Conservation (phyloP, 2,329 filamentous ascomycete genomes). For the Nemania sp. region DNA sequence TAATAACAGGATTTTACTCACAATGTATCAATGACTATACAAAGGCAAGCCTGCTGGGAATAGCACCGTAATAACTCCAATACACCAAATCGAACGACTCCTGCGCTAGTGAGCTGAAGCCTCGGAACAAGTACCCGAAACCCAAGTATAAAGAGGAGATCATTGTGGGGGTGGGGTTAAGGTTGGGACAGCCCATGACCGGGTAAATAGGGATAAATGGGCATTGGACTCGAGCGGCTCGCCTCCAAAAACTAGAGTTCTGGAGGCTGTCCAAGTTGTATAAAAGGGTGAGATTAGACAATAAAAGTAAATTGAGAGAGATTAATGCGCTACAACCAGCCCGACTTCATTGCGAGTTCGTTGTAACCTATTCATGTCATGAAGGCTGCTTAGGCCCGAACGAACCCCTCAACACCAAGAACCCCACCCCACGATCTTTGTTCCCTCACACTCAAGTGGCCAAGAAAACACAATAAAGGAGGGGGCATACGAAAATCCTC, state of each 20-base stretch:
- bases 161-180: conserved; percentile 17
- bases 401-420: conserved; percentile 32
- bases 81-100: not conserved
- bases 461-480: not conserved
- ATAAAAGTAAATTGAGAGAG: not conserved
- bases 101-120: not conserved
- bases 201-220: conserved; percentile 48
- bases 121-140: not conserved
- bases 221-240: not conserved
- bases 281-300: not conserved
- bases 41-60: too few relatives aligned
- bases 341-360: not conserved
- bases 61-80: too few relatives aligned
- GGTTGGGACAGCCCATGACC: conserved; percentile 26
- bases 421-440: not conserved
- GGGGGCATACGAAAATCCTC: not conserved
- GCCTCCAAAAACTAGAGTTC: not conserved
- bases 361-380: not conserved
- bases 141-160: not conserved
- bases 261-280: not conserved
- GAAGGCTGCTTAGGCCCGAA: not conserved
- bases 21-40: too few relatives aligned
- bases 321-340: not conserved
- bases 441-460: not conserved
- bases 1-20: too few relatives aligned